These are phyloP conservation scores for Cyphellophora attinorum DNA, from an alignment of 2,329 filamentous ascomycete genomes.

Conservation along the genomic window DNA sequence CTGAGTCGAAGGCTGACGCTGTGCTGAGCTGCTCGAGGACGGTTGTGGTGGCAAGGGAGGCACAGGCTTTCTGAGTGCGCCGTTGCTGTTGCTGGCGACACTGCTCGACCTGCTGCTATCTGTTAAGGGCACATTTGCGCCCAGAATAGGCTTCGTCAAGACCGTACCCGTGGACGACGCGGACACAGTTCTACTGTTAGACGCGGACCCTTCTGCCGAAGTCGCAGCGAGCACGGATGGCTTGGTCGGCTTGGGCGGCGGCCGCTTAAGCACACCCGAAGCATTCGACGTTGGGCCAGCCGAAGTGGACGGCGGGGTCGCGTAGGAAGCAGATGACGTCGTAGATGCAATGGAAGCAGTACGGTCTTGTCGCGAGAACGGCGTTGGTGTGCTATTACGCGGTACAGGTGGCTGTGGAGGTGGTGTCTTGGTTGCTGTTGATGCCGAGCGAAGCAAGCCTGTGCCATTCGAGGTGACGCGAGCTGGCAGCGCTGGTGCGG, in stretches of 20 bases:
- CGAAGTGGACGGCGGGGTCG: slow-evolving; percentile 22
- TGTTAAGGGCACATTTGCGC: too few species aligned
- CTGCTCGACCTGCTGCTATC: slow-evolving; percentile 1
- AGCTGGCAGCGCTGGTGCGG: slow-evolving; percentile 2
- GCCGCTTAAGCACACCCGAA: slow-evolving; percentile 28
- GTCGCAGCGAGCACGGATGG: slow-evolving; percentile 34
- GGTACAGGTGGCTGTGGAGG: slow-evolving; percentile 1
- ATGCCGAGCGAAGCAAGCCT: slow-evolving; percentile 2
- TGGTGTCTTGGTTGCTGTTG: slow-evolving; percentile 7
- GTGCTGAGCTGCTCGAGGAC: not conserved
- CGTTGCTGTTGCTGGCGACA: slow-evolving; percentile 1
- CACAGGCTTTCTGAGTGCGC: not conserved
- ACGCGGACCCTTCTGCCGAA: slow-evolving; percentile 2
- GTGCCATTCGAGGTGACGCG: slow-evolving; percentile 2
- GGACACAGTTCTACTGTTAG: not conserved
- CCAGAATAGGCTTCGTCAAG: not conserved
- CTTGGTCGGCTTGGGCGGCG: slow-evolving; percentile 55
- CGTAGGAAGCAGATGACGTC: slow-evolving; percentile 1
- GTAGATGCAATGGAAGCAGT: slow-evolving; percentile 2
- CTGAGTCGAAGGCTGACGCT: too few species aligned
- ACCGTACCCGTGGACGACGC: not conserved
- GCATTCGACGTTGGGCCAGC: slow-evolving; percentile 27
- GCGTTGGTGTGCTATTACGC: slow-evolving; percentile 4
- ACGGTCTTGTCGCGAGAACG: slow-evolving; percentile 6
- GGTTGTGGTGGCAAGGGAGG: not conserved